Percentiles rank a stretch among this genome's conserved stretches.
These are phyloP conservation scores for Dendrobium catenatum DNA, from an alignment of 106 monocot species.

Conservation along the genomic window DNA sequence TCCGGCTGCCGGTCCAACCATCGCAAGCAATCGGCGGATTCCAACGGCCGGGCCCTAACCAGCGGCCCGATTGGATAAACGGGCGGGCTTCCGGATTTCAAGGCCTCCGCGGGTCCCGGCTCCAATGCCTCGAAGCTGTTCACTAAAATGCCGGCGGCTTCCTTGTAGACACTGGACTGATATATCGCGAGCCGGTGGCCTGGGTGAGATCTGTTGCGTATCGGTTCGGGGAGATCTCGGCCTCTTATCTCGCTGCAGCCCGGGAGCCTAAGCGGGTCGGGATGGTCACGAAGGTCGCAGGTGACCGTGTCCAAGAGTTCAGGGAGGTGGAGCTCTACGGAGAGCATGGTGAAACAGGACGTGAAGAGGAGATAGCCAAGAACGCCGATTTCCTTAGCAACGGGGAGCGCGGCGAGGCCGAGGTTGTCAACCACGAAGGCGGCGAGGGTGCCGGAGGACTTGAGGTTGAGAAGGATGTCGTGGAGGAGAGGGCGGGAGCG, in stretches of 20 bases:
- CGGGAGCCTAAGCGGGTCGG: constrained; percentile 27
- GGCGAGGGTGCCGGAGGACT: constrained; percentile 6
- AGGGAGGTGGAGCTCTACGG: constrained; percentile 24
- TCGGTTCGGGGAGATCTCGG: constrained; percentile 16
- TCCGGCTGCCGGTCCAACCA: constrained; percentile 49
- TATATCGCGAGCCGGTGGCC: constrained; percentile 13
- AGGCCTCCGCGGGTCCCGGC: constrained; percentile 9
- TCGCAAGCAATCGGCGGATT: constrained; percentile 25
- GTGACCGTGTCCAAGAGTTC: constrained; percentile 16
- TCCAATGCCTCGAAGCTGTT: constrained; percentile 58
- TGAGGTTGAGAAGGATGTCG: constrained; percentile 13
- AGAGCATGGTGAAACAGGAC: constrained; percentile 7
- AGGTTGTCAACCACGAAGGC: constrained; percentile 50
- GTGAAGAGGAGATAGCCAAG: constrained; percentile 30
- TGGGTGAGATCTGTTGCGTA: constrained; percentile 11
- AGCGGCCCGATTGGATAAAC: constrained; percentile 41
- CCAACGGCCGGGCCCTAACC: constrained; percentile 18
- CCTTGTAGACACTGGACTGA: background rate
- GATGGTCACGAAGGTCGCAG: constrained; percentile 33
- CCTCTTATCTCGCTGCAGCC: constrained; percentile 20
- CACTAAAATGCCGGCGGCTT: constrained; percentile 39
- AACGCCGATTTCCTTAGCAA: constrained; percentile 7
- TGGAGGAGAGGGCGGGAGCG: constrained; percentile 37
- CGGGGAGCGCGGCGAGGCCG: constrained; percentile 18
- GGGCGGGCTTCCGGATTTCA: background rate